Base-by-base conservation (phyloP, 345 rosid species). In the Abelmoschus esculentus region DNA sequence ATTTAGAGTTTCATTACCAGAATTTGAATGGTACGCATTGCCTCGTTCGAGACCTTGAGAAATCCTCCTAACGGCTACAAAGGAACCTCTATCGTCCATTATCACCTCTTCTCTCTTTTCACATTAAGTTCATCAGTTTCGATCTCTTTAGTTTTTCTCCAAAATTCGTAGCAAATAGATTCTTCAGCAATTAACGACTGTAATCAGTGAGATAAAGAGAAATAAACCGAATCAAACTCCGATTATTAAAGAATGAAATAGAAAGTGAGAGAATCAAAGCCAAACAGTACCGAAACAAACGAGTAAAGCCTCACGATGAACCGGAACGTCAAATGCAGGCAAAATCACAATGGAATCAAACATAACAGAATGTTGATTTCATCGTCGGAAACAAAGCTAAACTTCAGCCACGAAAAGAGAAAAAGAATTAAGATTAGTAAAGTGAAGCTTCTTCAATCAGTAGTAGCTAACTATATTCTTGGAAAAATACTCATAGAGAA, bases 41-140 rank as follows among this genome's bases (percentile, higher is more conserved):
- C 93, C 93, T 34, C 96, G 90, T 46, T 91, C 96, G 38, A 88
- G 88, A 74, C 96, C 87, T 49, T 95, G 98, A 79, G 96, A 91
- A 71, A 91, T 95, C 79, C 99, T 83, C 85, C 99, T 84, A 57
- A 91, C 97, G 71, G 99, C 99, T 19, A 95, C 96, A 75, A 91
- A 95, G 19, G 97, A 85, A 38, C 89, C 97, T 86, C 99, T 87
- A 77, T 90, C 96, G 65, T 90, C 97, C 99, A 95, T 93, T 52
- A 5, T 55, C 72, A 66, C 65, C 65, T 50, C 58, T 50, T 3
- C 57, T 64, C 32, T 19, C 47, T 34, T 64, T 32, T 46, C 55
- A 55, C 47, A 62, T 67, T 57, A 26, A 79, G 68, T 68, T 70
- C 62, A 69, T 29, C 70, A 46, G 61, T 69, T 57, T 65, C 79